A percentile compares a stretch with the other conserved stretches of the same genome.
These are phyloP conservation scores for Plasmodium adleri DNA, from an alignment of 169 alveolate genomes.

Conservation along the genomic window DNA sequence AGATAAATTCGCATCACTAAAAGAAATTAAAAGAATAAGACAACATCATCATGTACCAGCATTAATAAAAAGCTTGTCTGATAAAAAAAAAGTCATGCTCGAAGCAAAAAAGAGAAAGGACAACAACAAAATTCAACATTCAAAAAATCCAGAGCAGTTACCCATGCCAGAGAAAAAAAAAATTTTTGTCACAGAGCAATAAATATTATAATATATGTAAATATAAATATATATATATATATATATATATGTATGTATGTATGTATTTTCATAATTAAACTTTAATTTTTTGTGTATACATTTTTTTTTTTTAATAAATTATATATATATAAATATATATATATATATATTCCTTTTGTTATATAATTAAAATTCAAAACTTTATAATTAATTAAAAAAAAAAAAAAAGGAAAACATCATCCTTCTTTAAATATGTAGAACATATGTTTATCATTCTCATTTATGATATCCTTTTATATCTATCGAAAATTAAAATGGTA, in stretches of 20 bases:
- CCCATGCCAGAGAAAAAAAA: conserved; percentile 60
- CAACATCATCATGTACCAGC: conserved; percentile 92
- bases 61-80: conserved; percentile 85
- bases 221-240: conserved; percentile 13
- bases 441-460: too few relatives aligned
- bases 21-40: conserved; percentile 90
- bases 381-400: neutral
- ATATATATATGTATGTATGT: neutral
- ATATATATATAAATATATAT: neutral
- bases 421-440: too few relatives aligned
- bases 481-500: too few relatives aligned
- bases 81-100: conserved; percentile 80
- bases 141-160: conserved; percentile 32
- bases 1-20: conserved; percentile 87
- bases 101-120: conserved; percentile 85
- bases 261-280: neutral
- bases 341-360: neutral
- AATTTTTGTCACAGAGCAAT: conserved; percentile 74
- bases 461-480: too few relatives aligned
- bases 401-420: neutral
- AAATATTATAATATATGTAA: neutral
- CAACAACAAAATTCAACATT: conserved; percentile 70
- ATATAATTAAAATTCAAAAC: neutral
- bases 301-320: neutral
- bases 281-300: neutral